Evolutionary conservation across 345 rosid genomes (phyloP).

Genomic region (Eucalyptus polyanthemos): DNA sequence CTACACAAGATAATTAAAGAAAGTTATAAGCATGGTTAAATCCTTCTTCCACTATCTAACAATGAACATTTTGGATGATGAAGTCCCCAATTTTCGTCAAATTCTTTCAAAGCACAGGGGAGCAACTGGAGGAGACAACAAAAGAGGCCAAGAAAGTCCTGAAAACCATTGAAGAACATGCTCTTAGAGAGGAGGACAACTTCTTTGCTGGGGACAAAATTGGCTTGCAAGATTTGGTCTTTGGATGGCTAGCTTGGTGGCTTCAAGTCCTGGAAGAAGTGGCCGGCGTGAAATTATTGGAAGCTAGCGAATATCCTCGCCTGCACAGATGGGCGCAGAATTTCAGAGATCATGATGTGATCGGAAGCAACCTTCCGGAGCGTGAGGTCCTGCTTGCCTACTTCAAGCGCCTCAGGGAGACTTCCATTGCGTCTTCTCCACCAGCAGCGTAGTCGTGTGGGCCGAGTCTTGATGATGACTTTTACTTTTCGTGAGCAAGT

Average conservation of each 20-base stretch:
- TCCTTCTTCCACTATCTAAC: background rate
- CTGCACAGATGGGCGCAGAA: background rate
- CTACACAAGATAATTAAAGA: background rate
- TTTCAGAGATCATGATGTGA: background rate
- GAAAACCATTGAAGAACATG: background rate
- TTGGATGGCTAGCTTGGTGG: background rate
- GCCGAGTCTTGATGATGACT: background rate
- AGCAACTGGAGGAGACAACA: background rate
- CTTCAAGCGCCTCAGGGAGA: background rate
- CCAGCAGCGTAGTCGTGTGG: background rate
- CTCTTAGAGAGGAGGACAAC: slow-evolving; percentile 4
- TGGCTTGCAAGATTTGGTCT: background rate
- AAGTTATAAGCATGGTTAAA: background rate
- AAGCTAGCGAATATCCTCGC: background rate
- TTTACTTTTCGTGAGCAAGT: background rate
- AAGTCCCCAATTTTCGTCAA: background rate
- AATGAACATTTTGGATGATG: background rate
- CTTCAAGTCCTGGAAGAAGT: background rate
- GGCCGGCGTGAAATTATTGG: background rate
- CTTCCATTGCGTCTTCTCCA: background rate
- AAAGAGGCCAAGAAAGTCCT: background rate
- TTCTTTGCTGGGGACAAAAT: background rate
- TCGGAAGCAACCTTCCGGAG: slow-evolving; percentile 4
- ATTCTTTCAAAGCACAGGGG: background rate
- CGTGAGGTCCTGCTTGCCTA: background rate